These are phyloP conservation scores for Annulohypoxylon stygium DNA, from an alignment of 495 filamentous ascomycete species.

Conservation along the genomic window DNA sequence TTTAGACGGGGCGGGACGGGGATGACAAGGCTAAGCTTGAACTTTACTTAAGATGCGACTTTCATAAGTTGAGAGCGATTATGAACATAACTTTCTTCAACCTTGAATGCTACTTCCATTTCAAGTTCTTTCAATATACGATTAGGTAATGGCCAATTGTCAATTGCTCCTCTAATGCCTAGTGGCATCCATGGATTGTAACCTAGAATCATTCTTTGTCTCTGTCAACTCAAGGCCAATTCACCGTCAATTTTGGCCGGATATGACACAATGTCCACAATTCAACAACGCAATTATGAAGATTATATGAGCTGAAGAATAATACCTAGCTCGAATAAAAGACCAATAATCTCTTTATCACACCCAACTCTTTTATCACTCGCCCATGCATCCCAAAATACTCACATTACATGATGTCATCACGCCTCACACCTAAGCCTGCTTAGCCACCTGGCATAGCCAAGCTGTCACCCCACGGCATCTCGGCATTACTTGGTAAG, in stretches of 20 bases:
- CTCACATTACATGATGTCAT: constrained; percentile 8
- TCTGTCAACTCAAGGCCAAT: background rate
- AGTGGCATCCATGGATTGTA: no score
- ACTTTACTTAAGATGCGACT: background rate
- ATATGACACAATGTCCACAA: background rate
- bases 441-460: background rate
- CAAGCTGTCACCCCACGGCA: background rate
- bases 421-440: constrained; percentile 1
- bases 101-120: no score
- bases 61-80: background rate
- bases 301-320: background rate
- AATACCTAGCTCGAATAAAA: background rate
- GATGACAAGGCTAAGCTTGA: background rate
- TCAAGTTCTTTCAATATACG: background rate
- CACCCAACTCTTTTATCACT: background rate
- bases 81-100: background rate
- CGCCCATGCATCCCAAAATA: background rate
- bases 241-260: background rate
- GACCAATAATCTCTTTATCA: background rate
- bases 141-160: background rate
- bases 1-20: background rate
- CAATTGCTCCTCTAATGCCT: background rate
- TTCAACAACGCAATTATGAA: background rate
- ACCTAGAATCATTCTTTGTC: background rate
- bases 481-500: background rate